Base-by-base conservation (phyloP, 306 rosid genomes). In the Senna tora region DNA sequence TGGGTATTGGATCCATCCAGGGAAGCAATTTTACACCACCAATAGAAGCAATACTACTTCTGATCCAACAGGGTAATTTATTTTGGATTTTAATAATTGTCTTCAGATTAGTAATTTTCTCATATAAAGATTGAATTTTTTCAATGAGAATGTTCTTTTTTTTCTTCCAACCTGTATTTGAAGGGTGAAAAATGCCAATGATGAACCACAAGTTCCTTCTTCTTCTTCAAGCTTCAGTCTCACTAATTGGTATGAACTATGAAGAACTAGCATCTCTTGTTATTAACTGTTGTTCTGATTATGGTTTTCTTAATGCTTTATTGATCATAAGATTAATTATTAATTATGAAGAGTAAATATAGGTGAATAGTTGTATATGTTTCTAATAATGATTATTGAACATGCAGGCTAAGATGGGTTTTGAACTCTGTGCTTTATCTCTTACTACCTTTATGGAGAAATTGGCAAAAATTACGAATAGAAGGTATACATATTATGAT, bases 361-460 rank as follows among this genome's bases (percentile, higher is more conserved):
- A 4, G 5, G 39, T 36, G 7, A 36, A 36, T 36, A 36, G 5
- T 36, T 36, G 39, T 36, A 54, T 5, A 22, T 51, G 28, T 64
- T 12, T 1, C 12, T 25, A 25, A 25, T 42, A 20, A 41, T 64
- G 39, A 82, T 16, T 17, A 22, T 82, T 64, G 32, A 82, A 17
- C 17, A 22, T 83, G 83, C 76, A 78, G 86, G 83, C 34, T 79
- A 55, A 79, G 67, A 79, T 83, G 86, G 84, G 20, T 79, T 20
- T 47, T 71, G 59, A 78, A 79, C 7, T 71, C 78, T 5, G 36
- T 56, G 19, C 46, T 83, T 75, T 54, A 79, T 73, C 2, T 75
- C 10, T 10, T 79, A 79, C 58, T 79, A 22, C 79, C 84, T 30
- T 75, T 72, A 55, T 77, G 79, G 85, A 83, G 47, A 22, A 7